These are phyloP conservation scores for Gnomoniopsis smithogilvyi DNA, from an alignment of 2,329 filamentous ascomycete species.

Conservation along the genomic window DNA sequence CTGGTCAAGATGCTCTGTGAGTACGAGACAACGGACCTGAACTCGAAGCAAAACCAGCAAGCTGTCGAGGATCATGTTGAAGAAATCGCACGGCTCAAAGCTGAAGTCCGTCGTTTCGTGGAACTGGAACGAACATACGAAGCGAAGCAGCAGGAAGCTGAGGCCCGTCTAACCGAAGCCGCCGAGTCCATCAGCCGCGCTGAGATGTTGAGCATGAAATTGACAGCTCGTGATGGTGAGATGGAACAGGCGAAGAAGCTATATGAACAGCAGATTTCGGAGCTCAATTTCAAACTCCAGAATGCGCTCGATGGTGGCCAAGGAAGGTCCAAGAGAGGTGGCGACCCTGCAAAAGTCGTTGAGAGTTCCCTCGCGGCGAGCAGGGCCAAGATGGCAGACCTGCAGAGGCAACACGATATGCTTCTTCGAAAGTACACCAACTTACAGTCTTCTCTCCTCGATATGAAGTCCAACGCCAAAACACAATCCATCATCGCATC, in stretches of 20 bases:
- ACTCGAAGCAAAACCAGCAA: conserved; percentile 60
- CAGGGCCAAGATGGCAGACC: conserved; percentile 49
- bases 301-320: conserved; percentile 29
- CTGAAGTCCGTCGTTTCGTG: conserved; percentile 58
- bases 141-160: conserved; percentile 58
- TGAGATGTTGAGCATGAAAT: conserved; percentile 55
- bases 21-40: conserved; percentile 65
- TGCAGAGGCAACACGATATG: conserved; percentile 49
- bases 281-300: conserved; percentile 43
- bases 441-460: conserved; percentile 47
- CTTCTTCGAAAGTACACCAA: conserved; percentile 50
- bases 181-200: conserved; percentile 57
- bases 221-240: conserved; percentile 50
- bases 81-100: conserved; percentile 57
- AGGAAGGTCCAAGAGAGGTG: conserved; percentile 16
- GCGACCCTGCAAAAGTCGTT: conserved; percentile 34
- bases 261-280: conserved; percentile 47
- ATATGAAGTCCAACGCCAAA: conserved; percentile 38
- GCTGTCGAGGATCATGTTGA: conserved; percentile 58
- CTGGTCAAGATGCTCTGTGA: conserved; percentile 64
- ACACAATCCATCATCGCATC: background rate
- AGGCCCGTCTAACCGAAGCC: conserved; percentile 54
- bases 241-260: conserved; percentile 37
- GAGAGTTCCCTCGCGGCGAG: conserved; percentile 48
- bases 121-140: conserved; percentile 61